Base-by-base conservation (phyloP, 805 yeast genomes). In the Wickerhamomyces hampshirensis region DNA sequence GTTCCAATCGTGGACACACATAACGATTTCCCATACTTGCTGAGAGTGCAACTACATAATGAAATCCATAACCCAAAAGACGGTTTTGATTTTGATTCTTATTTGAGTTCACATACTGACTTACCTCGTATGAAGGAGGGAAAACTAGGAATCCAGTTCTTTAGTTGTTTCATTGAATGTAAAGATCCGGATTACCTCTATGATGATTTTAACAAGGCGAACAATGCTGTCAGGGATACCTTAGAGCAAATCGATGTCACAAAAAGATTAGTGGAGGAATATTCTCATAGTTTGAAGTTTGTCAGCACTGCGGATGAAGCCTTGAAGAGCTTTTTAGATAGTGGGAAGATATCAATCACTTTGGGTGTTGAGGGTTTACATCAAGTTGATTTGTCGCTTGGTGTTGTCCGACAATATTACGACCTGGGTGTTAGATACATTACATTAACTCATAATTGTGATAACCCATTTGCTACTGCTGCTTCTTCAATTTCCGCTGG, bases 401-500 rank as follows among this genome's bases (percentile, higher is more conserved):
- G 66, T 12, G 73, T 70, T 13, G 54, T 73, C 19, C 59, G 80
- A 46, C 69, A 63, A 46, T 73, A 68, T 47, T 66, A 51, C 43
- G 73, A 68, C 6, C 43, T 73, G 23, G 79, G 79, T 11, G 75
- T 73, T n/a, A 46, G 77, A 24, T 73, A 73, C 48, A 66, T 71
- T 28, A 73, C 79, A 0, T 49, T 73, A 35, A 73, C 78, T 0
- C 78, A 73, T 40, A 73, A 73, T 47, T 71, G 78, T 53, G 77
- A 73, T 43, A 73, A 73, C 42, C 77, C 78, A 5, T 73, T 71
- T 53, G 77, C 78, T 3, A 71, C 76, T 11, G 74, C 78, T 10
- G 77, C 77, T 6, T 60, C 71, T 5, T 62, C 73, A 0, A 62
- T 66, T 5, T 45, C 69, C 13, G 74, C 62, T 14, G 77, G 77